phyloP scores from a whole-genome alignment of 495 filamentous ascomycete genomes.

The Bombardia bombarda region DNA sequence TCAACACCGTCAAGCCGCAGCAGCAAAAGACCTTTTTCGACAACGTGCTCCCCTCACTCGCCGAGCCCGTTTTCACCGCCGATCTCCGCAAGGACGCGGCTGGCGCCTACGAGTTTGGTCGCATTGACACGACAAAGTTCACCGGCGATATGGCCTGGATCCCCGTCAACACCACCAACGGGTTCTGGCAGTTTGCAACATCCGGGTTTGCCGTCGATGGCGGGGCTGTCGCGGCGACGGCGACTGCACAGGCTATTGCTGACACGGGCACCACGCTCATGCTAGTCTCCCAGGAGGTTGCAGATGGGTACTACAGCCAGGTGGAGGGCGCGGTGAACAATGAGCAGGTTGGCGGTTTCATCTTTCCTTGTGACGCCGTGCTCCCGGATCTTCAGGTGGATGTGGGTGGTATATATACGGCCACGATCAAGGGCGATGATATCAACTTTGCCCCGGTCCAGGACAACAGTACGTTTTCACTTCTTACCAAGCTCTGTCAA shows the following conservation, averaged over 20 bases:
- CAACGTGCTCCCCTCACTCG: conserved; percentile 55
- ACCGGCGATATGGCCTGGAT: conserved; percentile 55
- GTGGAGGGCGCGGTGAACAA: conserved; percentile 49
- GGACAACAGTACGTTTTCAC: conserved; percentile 27
- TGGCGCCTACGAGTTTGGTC: conserved; percentile 73
- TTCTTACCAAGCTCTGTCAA: not conserved
- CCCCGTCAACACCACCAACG: conserved; percentile 51
- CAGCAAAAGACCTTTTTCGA: conserved; percentile 77
- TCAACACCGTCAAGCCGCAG: conserved; percentile 64
- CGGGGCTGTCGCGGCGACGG: conserved; percentile 12
- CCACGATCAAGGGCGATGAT: conserved; percentile 54
- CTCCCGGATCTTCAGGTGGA: conserved; percentile 62
- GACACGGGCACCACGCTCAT: conserved; percentile 71
- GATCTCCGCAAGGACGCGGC: conserved; percentile 52
- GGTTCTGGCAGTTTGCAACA: conserved; percentile 72
- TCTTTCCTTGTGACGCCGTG: conserved; percentile 52
- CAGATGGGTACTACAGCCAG: conserved; percentile 52
- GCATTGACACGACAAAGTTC: conserved; percentile 59
- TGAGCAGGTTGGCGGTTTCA: conserved; percentile 47
- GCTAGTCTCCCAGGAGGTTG: conserved; percentile 56
- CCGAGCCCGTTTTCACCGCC: conserved; percentile 64
- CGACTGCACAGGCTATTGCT: conserved; percentile 51
- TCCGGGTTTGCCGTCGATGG: conserved; percentile 45
- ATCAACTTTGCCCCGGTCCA: conserved; percentile 59
- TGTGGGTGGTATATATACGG: conserved; percentile 51